Base-by-base conservation (phyloP, 768 basidiomycete species). In the Chlorophyllum brunneum region DNA sequence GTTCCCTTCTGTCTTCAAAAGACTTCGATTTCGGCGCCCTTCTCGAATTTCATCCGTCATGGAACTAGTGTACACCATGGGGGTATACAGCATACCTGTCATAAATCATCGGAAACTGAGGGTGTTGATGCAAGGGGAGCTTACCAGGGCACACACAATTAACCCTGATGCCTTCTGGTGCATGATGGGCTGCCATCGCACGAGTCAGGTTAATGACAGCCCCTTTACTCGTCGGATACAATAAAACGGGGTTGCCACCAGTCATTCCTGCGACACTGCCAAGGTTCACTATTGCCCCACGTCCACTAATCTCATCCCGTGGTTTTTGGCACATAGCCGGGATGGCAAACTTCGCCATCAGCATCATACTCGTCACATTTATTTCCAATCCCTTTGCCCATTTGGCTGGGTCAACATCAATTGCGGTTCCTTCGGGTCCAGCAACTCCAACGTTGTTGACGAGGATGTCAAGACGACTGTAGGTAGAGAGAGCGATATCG, bases 121-220 rank as follows among this genome's bases (percentile, higher is more conserved):
- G 10, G 11, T 20, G 0, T 15, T 11, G 11, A 34, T 22, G 20
- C 22, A 30, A 13, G 42, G 15, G 9, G 29, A 1, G 52, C 68
- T 20, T 29, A 71, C 74, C 74, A 42, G 71, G 70, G 60, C 69
- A 71, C 9, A 73, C 71, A 55, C 67, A 71, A 34, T 73, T 73
- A 8, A 73, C 71, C 36, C 70, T 63, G 43, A 75, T 74, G 1
- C 70, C 71, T 18, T 64, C 63, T 2, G 67, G 62, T 0, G 68
- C 73, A 56, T 74, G 74, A 48, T 75, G 73, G 1, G 65, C 66
- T 0, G 72, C 74, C 74, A 75, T 75, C 1, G 74, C 72, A 38
- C 71, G 61, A 1, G 74, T 75, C 68, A 75, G 71, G 34, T 75
- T 73, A 30, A 75, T 59, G 9, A 74, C 58, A 0, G 74, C 74